Conservation (phyloP, 2,329 filamentous ascomycete species). For the Sporothrix variecibatus region DNA sequence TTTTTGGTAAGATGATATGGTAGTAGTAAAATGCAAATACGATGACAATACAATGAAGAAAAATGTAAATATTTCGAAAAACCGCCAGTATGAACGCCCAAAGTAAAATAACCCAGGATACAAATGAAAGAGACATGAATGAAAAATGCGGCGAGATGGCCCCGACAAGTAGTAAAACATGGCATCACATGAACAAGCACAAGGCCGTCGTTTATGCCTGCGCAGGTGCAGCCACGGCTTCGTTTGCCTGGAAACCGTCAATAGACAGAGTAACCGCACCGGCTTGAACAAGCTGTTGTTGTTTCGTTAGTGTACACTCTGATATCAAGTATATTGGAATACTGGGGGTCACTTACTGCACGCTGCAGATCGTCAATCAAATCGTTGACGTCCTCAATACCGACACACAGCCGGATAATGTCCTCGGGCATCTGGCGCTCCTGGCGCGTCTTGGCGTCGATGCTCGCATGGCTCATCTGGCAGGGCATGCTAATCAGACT, state of each 20-base stretch:
- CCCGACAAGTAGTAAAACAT: neutral
- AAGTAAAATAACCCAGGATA: neutral
- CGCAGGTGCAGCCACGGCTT: neutral
- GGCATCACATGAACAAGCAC: neutral
- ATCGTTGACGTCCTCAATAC: conserved; percentile 91
- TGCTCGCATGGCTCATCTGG: conserved; percentile 98
- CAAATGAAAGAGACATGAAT: neutral
- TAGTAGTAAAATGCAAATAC: neutral
- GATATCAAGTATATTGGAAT: too few relatives aligned
- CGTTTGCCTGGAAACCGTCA: conserved; percentile 72
- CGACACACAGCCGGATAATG: conserved; percentile 91
- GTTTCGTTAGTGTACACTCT: neutral
- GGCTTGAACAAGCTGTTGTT: conserved; percentile 77
- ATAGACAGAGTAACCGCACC: conserved; percentile 86
- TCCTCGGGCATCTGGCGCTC: conserved; percentile 95
- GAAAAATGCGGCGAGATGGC: neutral
- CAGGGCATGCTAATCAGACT: conserved; percentile 99
- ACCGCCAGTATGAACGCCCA: neutral
- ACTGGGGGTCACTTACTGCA: conserved; percentile 65
- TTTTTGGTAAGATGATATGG: neutral
- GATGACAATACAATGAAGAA: neutral
- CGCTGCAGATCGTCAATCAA: conserved; percentile 89
- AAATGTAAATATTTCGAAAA: neutral
- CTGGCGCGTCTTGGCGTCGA: conserved; percentile 88
- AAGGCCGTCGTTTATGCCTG: neutral